Conservation (phyloP, 352 stramenopile species). For the Pythium phragmiticola region DNA sequence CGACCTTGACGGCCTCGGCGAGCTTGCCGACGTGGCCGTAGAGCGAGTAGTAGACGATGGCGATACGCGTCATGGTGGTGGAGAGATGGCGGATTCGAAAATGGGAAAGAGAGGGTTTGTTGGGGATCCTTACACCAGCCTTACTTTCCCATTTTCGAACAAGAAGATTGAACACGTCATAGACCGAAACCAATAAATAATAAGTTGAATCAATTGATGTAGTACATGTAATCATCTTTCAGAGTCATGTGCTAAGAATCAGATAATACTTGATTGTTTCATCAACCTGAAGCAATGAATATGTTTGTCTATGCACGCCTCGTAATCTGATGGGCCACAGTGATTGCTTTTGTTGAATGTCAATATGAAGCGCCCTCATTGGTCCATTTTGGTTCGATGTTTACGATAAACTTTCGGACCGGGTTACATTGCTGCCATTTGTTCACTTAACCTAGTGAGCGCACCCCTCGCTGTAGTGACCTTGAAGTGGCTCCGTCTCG, state of each 20-base stretch:
- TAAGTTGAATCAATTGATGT: too few relatives aligned
- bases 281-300: not conserved
- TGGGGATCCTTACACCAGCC: too few relatives aligned
- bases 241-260: too few relatives aligned
- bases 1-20: slow-evolving; percentile 47
- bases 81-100: not conserved
- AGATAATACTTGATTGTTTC: too few relatives aligned
- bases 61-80: slow-evolving; percentile 16
- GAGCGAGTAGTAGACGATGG: slow-evolving; percentile 51
- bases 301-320: not conserved
- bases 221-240: too few relatives aligned
- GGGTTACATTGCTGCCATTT: too few relatives aligned
- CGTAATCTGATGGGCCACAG: slow-evolving; percentile 4
- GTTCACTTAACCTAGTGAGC: not conserved
- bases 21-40: slow-evolving; percentile 70
- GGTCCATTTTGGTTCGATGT: not conserved
- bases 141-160: too few relatives aligned
- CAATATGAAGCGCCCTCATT: not conserved
- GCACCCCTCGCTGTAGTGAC: not conserved
- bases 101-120: not conserved
- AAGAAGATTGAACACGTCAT: slow-evolving; percentile 8
- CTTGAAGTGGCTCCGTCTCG: slow-evolving; percentile 9
- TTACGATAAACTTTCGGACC: slow-evolving; percentile 1
- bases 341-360: slow-evolving; percentile 9
- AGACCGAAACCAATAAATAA: too few relatives aligned